phyloP scores from a whole-genome alignment of 129 eudicot genomes.

The Flaveria robusta region DNA sequence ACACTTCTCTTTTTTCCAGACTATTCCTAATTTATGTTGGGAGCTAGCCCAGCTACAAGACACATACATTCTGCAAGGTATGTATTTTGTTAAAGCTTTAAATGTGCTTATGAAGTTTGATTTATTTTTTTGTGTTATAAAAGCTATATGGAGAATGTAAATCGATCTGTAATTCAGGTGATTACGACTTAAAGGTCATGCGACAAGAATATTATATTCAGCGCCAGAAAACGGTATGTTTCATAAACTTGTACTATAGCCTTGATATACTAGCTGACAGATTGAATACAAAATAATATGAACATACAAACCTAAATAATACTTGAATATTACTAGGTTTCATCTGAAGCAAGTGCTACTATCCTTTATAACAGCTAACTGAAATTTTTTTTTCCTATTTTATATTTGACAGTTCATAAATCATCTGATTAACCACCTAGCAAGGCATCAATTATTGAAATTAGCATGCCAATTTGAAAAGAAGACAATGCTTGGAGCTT shows the following conservation, averaged over 20 bases:
- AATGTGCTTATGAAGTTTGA: background rate
- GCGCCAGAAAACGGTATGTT: constrained; percentile 84
- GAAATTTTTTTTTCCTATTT: background rate
- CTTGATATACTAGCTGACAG: constrained; percentile 14
- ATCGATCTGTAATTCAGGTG: constrained; percentile 57
- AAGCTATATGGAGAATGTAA: constrained; percentile 13
- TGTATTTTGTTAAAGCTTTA: constrained; percentile 11
- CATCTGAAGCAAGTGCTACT: background rate
- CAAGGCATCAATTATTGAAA: constrained; percentile 84
- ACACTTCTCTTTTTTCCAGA: constrained; percentile 46
- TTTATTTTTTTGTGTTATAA: background rate
- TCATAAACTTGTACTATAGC: constrained; percentile 11
- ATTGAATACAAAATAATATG: constrained; percentile 17
- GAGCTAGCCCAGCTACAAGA: constrained; percentile 98
- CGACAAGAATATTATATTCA: constrained; percentile 94
- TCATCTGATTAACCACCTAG: constrained; percentile 87
- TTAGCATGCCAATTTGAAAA: constrained; percentile 95
- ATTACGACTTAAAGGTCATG: constrained; percentile 97
- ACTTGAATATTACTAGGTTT: background rate
- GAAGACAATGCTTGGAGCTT: constrained; percentile 97
- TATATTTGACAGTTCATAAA: constrained; percentile 68
- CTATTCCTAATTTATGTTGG: constrained; percentile 98
- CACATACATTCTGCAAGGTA: constrained; percentile 97
- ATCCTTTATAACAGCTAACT: background rate
- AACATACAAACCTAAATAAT: background rate